Percentiles rank a stretch among this genome's conserved stretches.
phyloP scores from a whole-genome alignment of 1,139 yeast genomes.

The Magnusiomyces fungicola region DNA sequence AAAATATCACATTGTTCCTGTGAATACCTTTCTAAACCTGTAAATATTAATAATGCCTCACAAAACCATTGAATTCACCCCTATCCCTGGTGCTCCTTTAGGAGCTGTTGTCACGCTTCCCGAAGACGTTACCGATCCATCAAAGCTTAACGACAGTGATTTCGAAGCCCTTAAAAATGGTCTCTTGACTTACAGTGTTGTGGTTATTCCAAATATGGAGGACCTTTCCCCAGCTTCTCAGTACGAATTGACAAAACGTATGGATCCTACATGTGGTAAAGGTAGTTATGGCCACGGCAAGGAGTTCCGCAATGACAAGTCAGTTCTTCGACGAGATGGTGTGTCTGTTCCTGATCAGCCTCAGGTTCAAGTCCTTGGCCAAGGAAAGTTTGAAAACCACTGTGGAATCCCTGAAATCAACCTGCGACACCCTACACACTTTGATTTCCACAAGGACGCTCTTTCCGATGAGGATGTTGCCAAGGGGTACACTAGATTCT shows the following conservation, averaged over 20 bases:
- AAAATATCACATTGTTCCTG: no score
- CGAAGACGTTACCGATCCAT: conserved; percentile 61
- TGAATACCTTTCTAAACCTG: no score
- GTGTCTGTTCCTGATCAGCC: conserved; percentile 72
- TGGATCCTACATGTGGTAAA: conserved; percentile 62
- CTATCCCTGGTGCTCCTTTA: conserved; percentile 46
- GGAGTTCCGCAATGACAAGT: conserved; percentile 68
- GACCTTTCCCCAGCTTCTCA: conserved; percentile 63
- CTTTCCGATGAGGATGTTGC: conserved; percentile 53
- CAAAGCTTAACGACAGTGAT: conserved; percentile 54
- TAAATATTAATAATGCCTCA: conserved; percentile 5
- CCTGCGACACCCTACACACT: conserved; percentile 77
- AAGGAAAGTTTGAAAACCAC: conserved; percentile 56
- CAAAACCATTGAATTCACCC: conserved; percentile 22
- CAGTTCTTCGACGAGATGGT: conserved; percentile 74
- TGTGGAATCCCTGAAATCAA: conserved; percentile 66
- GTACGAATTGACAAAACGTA: conserved; percentile 60
- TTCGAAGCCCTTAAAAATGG: conserved; percentile 56
- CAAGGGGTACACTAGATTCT: conserved; percentile 63
- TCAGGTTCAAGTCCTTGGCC: conserved; percentile 83
- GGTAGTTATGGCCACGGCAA: conserved; percentile 78
- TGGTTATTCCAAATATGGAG: conserved; percentile 63
- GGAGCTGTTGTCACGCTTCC: conserved; percentile 66
- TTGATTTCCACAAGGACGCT: conserved; percentile 63
- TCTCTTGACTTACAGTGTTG: conserved; percentile 57